phyloP scores from a whole-genome alignment of 2,329 filamentous ascomycete species.

The Colletotrichum truncatum region DNA sequence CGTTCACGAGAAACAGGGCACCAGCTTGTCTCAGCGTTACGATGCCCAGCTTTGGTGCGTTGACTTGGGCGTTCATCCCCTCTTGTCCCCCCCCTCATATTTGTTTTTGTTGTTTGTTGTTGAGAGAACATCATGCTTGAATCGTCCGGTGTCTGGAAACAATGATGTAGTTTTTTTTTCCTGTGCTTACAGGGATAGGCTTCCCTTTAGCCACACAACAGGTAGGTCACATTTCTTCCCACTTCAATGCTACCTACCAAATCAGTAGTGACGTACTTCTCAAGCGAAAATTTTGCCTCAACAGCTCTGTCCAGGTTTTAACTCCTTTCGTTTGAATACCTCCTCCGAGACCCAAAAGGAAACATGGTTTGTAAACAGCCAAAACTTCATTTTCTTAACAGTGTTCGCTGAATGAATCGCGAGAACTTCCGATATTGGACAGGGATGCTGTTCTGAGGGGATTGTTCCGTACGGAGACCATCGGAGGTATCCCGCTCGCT shows the following conservation, averaged over 20 bases:
- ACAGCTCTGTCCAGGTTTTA: not conserved
- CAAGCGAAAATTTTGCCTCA: constrained; percentile 14
- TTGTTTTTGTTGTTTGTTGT: constrained; percentile 14
- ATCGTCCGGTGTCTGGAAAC: constrained; percentile 26
- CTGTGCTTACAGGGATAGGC: constrained; percentile 3
- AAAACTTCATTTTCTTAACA: not conserved
- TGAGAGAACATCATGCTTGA: constrained; percentile 15
- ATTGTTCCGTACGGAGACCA: no score
- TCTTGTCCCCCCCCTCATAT: not conserved
- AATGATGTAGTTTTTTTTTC: not conserved
- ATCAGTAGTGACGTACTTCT: constrained; percentile 2
- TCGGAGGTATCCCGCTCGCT: not conserved
- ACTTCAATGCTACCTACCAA: constrained; percentile 13
- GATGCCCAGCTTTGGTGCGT: not conserved
- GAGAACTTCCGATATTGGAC: constrained; percentile 7
- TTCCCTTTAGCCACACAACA: not conserved
- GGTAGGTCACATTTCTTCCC: constrained; percentile 12
- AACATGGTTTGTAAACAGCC: no score
- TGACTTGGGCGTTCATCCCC: not conserved
- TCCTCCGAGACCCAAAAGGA: not conserved
- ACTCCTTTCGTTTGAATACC: not conserved
- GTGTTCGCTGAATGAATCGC: constrained; percentile 4
- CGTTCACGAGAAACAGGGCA: not conserved
- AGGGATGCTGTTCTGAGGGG: not conserved
- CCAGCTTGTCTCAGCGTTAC: not conserved